phyloP scores from a whole-genome alignment of 768 basidiomycete genomes.

The Infundibulicybe gibba region DNA sequence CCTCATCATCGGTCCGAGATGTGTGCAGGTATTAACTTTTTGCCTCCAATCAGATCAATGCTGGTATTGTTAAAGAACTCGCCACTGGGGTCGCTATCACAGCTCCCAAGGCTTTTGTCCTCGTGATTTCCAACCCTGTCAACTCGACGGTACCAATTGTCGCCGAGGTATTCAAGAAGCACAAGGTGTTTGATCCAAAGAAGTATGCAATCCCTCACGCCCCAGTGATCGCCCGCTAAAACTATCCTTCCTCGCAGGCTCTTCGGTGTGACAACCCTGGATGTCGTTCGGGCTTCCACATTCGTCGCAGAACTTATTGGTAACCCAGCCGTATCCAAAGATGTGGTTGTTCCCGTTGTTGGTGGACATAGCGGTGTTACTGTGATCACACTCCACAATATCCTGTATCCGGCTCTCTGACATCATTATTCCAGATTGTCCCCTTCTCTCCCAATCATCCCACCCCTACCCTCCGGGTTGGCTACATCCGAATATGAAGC shows the following conservation, averaged over 20 bases:
- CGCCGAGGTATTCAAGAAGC: slow-evolving; percentile 92
- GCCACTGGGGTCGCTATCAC: slow-evolving; percentile 83
- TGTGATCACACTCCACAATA: slow-evolving; percentile 32
- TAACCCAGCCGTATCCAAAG: slow-evolving; percentile 55
- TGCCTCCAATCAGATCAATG: slow-evolving; percentile 72
- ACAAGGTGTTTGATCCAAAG: slow-evolving; percentile 88
- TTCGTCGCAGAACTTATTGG: slow-evolving; percentile 83
- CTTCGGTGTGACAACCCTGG: slow-evolving; percentile 97
- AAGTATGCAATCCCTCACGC: slow-evolving; percentile 41
- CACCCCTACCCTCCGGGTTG: slow-evolving; percentile 61
- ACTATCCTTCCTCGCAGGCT: slow-evolving; percentile 45
- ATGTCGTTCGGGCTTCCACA: slow-evolving; percentile 96
- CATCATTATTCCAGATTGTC: slow-evolving; percentile 58
- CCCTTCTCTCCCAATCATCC: slow-evolving; percentile 91
- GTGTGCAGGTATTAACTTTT: too few species aligned
- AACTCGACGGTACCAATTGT: slow-evolving; percentile 99
- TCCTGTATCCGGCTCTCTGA: not conserved
- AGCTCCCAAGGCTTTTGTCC: slow-evolving; percentile 87
- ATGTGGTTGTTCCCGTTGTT: slow-evolving; percentile 82
- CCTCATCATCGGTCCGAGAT: not conserved
- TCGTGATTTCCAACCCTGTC: slow-evolving; percentile 99
- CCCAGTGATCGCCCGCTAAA: not conserved
- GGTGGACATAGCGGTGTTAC: slow-evolving; percentile 95
- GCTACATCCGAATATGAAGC: slow-evolving; percentile 45
- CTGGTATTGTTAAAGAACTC: slow-evolving; percentile 91